Conservation (phyloP, 2,329 filamentous ascomycete species). For the Colletotrichum paranaense region DNA sequence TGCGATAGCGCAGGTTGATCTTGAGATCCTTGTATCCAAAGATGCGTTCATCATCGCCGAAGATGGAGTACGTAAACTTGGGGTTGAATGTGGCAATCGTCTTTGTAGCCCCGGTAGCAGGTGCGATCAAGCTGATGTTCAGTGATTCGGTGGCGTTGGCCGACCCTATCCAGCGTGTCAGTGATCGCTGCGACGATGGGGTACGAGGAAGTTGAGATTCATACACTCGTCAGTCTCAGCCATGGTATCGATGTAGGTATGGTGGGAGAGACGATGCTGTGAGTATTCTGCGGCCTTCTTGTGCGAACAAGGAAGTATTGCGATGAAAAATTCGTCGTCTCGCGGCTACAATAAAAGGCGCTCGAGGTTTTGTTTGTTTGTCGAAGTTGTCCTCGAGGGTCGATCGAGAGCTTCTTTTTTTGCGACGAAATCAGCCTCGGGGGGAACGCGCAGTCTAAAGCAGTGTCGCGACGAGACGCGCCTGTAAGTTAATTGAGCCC, state of each 20-base stretch:
- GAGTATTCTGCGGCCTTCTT: neutral
- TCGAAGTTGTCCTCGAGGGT: neutral
- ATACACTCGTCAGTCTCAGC: slow-evolving; percentile 31
- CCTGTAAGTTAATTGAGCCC: neutral
- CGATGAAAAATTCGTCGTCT: neutral
- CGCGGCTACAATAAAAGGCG: neutral
- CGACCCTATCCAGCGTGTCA: slow-evolving; percentile 58
- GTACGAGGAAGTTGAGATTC: neutral
- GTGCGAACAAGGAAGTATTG: neutral
- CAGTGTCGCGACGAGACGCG: slow-evolving; percentile 25
- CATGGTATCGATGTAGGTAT: slow-evolving; percentile 10
- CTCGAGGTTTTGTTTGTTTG: neutral
- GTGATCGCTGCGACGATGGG: neutral
- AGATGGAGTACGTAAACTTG: slow-evolving; percentile 89
- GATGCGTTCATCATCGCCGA: slow-evolving; percentile 91
- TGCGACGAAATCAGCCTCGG: slow-evolving; percentile 8
- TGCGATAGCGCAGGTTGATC: slow-evolving; percentile 76
- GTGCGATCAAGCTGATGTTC: slow-evolving; percentile 68
- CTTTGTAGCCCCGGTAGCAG: slow-evolving; percentile 61
- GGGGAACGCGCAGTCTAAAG: slow-evolving; percentile 21
- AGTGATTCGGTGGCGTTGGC: slow-evolving; percentile 71
- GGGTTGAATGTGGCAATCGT: slow-evolving; percentile 81
- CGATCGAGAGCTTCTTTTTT: neutral
- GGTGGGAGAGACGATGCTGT: no score
- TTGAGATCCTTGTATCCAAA: slow-evolving; percentile 88